Base-by-base conservation (phyloP, 1,284 basidiomycete species). In the Cryptococcus neoformans region DNA sequence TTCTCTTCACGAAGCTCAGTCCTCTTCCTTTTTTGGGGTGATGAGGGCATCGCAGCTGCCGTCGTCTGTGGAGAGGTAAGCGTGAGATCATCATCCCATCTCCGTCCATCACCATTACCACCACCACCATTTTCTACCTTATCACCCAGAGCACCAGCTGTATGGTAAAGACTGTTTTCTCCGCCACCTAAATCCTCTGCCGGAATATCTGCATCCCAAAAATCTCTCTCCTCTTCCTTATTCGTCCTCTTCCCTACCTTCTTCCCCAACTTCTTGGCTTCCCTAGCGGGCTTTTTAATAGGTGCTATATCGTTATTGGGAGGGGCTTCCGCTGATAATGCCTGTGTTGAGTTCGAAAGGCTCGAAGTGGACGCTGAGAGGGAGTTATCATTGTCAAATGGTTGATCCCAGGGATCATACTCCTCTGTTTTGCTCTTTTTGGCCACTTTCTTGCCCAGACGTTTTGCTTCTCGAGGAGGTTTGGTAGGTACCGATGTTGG, bases 391-490 rank as follows among this genome's bases (percentile, higher is more conserved):
- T 41, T 16, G 6, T 16, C 16, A 41, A 12, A 41, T 5, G 40
- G 40, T 12, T 41, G 40, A 36, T 50, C 59, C 63, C 58, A 63
- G 3, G 61, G 59, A 49, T 66, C 63, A 34, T 66, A 60, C 4
- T 62, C 58, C 1, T 56, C 57, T 16, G 16, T 49, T 39, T 50
- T 45, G 40, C 56, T 54, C 39, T 55, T 59, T 49, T 68, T 72
- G 0, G 64, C 65, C 4, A 66, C 64, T 44, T 66, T 71, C 55
- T 68, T 70, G 9, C 70, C 70, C 21, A 72, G 41, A 37, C 62
- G 56, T 53, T 67, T 70, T 2, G 70, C 70, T 58, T 73, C 70
- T 51, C 68, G 44, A 6, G 63, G 64, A 10, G 70, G 66, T 51
- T 68, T 70, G 16, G 55, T 55, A 1, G 45, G 49, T 53, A 59